Percentiles rank a stretch among this genome's conserved stretches.
Conservation (phyloP, 2,329 filamentous ascomycete genomes). For the Ceratocystis cacaofunesta region DNA sequence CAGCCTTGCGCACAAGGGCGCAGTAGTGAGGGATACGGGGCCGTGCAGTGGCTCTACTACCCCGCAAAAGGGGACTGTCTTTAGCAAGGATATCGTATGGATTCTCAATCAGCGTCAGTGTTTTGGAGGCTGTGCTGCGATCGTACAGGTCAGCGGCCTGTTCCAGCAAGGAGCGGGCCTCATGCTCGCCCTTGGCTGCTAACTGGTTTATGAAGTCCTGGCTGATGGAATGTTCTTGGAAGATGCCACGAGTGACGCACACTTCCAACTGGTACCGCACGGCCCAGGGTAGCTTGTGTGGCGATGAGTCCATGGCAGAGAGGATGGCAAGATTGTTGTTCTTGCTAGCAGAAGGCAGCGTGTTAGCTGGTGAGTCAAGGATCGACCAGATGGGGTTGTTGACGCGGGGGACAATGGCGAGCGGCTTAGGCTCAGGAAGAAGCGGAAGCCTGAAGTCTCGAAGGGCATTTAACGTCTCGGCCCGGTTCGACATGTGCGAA, state of each 20-base stretch:
- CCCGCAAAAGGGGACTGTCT: conserved; percentile 26
- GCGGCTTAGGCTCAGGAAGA: background rate
- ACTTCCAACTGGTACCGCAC: conserved; percentile 86
- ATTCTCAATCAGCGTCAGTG: conserved; percentile 42
- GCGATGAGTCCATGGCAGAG: conserved; percentile 2
- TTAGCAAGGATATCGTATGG: conserved; percentile 57
- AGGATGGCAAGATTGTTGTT: conserved; percentile 6
- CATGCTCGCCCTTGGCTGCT: conserved; percentile 27
- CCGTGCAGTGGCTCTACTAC: background rate
- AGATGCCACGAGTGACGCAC: conserved; percentile 64
- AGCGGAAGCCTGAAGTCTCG: conserved; percentile 48
- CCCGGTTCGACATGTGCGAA: conserved; percentile 20
- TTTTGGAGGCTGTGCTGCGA: conserved; percentile 24
- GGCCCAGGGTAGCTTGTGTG: conserved; percentile 41
- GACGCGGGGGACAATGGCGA: background rate
- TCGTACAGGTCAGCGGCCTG: conserved; percentile 43
- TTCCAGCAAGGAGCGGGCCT: conserved; percentile 56
- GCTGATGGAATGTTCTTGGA: conserved; percentile 63
- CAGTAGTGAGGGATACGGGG: conserved; percentile 51
- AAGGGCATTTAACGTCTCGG: conserved; percentile 38
- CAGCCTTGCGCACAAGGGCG: conserved; percentile 57
- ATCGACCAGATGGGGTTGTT: conserved; percentile 8
- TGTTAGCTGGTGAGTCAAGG: background rate
- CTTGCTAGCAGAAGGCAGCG: background rate
- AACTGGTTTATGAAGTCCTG: conserved; percentile 52